Evolutionary conservation across 177 flowering plant genomes (phyloP).

Genomic region (Vitis hybrid): DNA sequence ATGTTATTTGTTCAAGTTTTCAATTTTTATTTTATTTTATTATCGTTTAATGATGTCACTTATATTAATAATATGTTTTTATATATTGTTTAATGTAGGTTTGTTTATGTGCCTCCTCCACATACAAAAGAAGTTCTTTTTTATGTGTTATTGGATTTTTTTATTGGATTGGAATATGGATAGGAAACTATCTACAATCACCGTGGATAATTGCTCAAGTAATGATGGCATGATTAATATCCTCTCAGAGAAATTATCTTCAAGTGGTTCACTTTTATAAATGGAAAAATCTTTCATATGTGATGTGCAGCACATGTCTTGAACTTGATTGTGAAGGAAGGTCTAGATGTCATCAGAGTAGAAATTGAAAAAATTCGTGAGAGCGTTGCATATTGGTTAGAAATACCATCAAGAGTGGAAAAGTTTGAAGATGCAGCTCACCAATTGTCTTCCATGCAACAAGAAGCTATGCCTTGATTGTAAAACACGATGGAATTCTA

Average conservation of each 20-base stretch:
- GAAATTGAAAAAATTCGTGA: not conserved
- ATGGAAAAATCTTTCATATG: constrained; percentile 5
- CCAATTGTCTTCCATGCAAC: not conserved
- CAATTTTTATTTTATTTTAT: constrained; percentile 5
- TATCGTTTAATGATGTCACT: not conserved
- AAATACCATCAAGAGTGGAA: constrained; percentile 1
- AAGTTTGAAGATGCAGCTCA: not conserved
- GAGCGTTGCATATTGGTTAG: constrained; percentile 8
- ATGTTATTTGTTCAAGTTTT: not conserved
- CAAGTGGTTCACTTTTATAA: not conserved
- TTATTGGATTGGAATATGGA: constrained; percentile 11
- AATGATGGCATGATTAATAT: not conserved
- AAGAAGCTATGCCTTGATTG: constrained; percentile 11
- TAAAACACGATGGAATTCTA: constrained; percentile 3
- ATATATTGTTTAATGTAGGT: constrained; percentile 4
- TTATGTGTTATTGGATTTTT: not conserved
- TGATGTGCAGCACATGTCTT: constrained; percentile 8
- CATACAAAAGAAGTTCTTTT: constrained; percentile 4
- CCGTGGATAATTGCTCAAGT: constrained; percentile 7
- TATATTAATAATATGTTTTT: constrained; percentile 1
- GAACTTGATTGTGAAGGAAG: no score
- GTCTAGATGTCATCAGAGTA: no score
- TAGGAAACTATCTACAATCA: constrained; percentile 6
- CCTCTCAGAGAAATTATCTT: not conserved
- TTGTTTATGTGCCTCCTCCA: constrained; percentile 18